Evolutionary conservation across 192 early-diverging fungal species (phyloP), one percentile per base, ranked within the genome.

Genomic region (Gaertneriomyces sp.): DNA sequence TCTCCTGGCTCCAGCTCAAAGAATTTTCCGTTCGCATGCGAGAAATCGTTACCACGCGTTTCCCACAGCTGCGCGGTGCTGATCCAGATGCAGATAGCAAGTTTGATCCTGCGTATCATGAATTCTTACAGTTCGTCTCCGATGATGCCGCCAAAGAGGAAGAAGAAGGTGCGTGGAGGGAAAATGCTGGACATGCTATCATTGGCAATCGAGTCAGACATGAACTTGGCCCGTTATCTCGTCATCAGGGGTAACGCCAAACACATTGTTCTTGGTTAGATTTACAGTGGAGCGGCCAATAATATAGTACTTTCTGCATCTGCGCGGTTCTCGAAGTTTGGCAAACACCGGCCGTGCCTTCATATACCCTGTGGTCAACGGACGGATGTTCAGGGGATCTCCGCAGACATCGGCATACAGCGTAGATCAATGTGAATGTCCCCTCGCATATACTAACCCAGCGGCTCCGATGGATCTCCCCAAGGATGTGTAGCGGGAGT

Each of bases 11-110:
- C n/a, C 25, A 78, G 76, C 42, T 79, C 43, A 45, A 66, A 51
- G 77, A 79, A 42, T 79, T 79, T 50, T 75, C 77, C n/a, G 7
- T 49, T 9, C 64, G 50, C 19, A 69, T 75, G 70, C 66, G 57
- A n/a, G 53, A 69, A 25, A 39, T 68, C 43, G 70, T 53, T n/a
- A 49, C 63, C 20, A 16, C 54, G 1, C 9, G 33, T 6, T 66
- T 79, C 33, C 76, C 76, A 5, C 10, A 16, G 4, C 61, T 79
- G 40, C 63, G 72, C 16, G 56, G 70, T 25, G 66, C 58, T 42
- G 60, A 68, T 51, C 62, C 52, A 11, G 63, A 71, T 33, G 49
- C 68, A 10, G 77, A 74, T 33, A 17, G 20, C n/a, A 68, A 70
- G 50, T 63, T 75, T 19, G 77, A 79, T 45, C 41, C 53, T 0